A percentile compares a stretch with the other conserved stretches of the same genome.
These are phyloP conservation scores for Geotrichum klebahnii DNA, from an alignment of 1,139 yeast species.

Conservation along the genomic window DNA sequence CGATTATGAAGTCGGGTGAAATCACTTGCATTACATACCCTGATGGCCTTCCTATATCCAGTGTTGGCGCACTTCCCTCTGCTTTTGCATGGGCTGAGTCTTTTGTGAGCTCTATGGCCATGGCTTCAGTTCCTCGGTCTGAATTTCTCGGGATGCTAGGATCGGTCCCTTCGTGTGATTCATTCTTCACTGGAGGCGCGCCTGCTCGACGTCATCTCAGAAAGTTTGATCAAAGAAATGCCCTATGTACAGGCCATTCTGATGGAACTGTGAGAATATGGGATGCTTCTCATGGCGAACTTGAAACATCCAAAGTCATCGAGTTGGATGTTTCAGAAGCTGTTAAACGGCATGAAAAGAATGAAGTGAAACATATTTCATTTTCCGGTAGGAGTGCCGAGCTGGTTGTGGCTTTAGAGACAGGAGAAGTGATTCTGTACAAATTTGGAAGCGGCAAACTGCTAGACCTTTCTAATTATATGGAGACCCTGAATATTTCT, in stretches of 20 bases:
- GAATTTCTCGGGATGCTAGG: constrained; percentile 76
- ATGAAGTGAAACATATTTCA: constrained; percentile 56
- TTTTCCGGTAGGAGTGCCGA: constrained; percentile 78
- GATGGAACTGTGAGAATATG: constrained; percentile 74
- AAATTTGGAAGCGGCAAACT: constrained; percentile 48
- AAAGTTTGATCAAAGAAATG: constrained; percentile 56
- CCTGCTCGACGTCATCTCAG: constrained; percentile 57
- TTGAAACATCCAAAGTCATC: constrained; percentile 55
- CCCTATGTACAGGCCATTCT: constrained; percentile 74
- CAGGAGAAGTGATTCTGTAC: constrained; percentile 74
- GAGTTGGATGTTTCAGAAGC: constrained; percentile 53
- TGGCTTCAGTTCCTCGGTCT: constrained; percentile 55
- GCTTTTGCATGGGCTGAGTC: constrained; percentile 77
- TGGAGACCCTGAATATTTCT: constrained; percentile 11
- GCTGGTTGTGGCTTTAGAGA: constrained; percentile 60
- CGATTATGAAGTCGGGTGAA: constrained; percentile 58
- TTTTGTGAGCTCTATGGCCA: constrained; percentile 53
- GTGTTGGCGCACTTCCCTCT: constrained; percentile 68
- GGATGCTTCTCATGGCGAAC: constrained; percentile 77
- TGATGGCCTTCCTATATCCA: constrained; percentile 52
- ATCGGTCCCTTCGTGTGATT: constrained; percentile 35
- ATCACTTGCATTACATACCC: constrained; percentile 52
- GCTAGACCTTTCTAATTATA: constrained; percentile 10
- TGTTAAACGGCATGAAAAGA: constrained; percentile 43
- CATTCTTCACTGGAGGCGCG: constrained; percentile 67